Conservation (phyloP, 2,329 filamentous ascomycete genomes). For the Colletotrichum acutatum region DNA sequence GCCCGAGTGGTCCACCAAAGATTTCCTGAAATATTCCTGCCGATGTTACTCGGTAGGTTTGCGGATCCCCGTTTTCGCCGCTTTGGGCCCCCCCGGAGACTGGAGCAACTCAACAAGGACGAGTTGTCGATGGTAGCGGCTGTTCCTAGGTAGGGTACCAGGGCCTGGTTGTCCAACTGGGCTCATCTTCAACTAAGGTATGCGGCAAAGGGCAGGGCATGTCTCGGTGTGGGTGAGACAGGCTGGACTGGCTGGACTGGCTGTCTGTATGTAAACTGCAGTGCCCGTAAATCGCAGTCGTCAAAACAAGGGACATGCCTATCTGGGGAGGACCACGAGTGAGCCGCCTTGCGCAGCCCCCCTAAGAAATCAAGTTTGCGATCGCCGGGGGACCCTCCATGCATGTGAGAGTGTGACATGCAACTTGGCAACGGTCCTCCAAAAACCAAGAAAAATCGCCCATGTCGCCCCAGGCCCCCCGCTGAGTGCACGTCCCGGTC, state of each 20-base stretch:
- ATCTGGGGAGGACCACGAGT: conserved; percentile 13
- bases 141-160: not conserved
- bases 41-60: conserved; percentile 7
- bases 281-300: not conserved
- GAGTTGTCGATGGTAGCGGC: not conserved
- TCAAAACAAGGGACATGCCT: conserved; percentile 32
- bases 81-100: not conserved
- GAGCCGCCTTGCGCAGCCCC: conserved; percentile 16
- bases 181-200: too few relatives aligned
- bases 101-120: not conserved
- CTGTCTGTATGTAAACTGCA: not conserved
- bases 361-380: conserved; percentile 31
- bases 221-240: not conserved
- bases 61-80: not conserved
- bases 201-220: too few relatives aligned
- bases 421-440: conserved; percentile 33
- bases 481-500: conserved; percentile 27
- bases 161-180: too few relatives aligned
- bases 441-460: conserved; percentile 34
- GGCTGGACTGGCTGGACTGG: not conserved
- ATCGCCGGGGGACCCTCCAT: conserved; percentile 30
- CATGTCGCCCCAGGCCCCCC: conserved; percentile 19
- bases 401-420: conserved; percentile 32
- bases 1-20: not conserved
- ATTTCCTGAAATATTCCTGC: conserved; percentile 7